phyloP scores from a whole-genome alignment of 805 yeast genomes.

The Brettanomyces bruxellensis region DNA sequence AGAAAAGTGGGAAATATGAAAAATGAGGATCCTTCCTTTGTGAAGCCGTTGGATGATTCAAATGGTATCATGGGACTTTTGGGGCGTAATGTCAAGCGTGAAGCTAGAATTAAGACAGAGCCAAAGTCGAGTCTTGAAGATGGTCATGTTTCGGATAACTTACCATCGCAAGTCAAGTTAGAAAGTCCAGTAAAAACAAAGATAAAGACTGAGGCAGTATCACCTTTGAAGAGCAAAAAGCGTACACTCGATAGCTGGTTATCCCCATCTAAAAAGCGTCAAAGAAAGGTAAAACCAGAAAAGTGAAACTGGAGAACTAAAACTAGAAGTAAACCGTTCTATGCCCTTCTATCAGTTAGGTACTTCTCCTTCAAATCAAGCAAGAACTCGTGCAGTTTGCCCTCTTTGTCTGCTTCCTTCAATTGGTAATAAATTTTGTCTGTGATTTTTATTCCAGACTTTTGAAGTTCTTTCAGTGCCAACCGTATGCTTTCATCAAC shows the following conservation, averaged over 20 bases:
- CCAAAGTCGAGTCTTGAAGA: too few species aligned
- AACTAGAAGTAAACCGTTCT: background rate
- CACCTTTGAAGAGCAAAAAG: too few species aligned
- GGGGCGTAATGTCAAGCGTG: too few species aligned
- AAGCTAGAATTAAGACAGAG: too few species aligned
- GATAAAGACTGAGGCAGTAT: too few species aligned
- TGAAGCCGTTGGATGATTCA: conserved; percentile 12
- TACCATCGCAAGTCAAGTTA: too few species aligned
- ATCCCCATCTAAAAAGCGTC: too few species aligned
- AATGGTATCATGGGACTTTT: background rate
- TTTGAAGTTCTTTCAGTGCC: conserved; percentile 16
- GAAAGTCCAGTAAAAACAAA: too few species aligned
- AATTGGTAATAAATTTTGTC: conserved; percentile 13
- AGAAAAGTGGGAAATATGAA: conserved; percentile 55
- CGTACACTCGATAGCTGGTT: too few species aligned
- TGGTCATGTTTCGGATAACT: too few species aligned
- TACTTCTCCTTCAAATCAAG: conserved; percentile 20
- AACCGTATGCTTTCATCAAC: conserved; percentile 5
- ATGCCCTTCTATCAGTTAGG: conserved; percentile 18
- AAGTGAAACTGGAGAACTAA: background rate
- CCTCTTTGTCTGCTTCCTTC: conserved; percentile 15
- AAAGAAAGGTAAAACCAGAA: too few species aligned
- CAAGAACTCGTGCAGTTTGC: conserved; percentile 20
- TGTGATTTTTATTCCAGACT: conserved; percentile 15
- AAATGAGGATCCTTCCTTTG: conserved; percentile 36